Conservation (phyloP, 305 asterid species). For the Fraxinus angustifolia region DNA sequence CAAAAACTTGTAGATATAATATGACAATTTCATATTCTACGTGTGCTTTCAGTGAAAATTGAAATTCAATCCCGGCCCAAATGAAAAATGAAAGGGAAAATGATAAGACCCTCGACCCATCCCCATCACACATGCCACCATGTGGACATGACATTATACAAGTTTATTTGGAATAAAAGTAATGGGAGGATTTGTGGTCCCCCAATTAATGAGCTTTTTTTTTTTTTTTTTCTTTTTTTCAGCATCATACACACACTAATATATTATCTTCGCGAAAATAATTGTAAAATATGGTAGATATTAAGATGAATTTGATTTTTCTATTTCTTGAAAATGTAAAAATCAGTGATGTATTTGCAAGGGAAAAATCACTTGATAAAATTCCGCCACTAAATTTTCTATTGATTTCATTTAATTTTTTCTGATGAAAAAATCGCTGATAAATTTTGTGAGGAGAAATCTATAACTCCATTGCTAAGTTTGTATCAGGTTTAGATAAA, state of each 20-base stretch:
- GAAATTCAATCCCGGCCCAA: background rate
- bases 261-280: conserved; percentile 2
- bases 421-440: background rate
- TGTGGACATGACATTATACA: conserved; percentile 31
- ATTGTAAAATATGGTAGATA: conserved; percentile 2
- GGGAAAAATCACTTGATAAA: background rate
- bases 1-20: background rate
- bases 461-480: no score
- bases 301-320: background rate
- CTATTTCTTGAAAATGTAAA: no score
- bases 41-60: background rate
- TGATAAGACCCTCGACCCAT: conserved; percentile 36
- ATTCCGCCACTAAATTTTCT: background rate
- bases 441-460: no score
- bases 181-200: conserved; percentile 38
- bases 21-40: background rate
- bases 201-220: conserved; percentile 13
- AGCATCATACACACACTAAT: conserved; percentile 6
- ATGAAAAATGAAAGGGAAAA: conserved; percentile 15
- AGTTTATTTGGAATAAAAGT: conserved; percentile 23
- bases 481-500: no score
- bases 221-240: conserved; percentile 7
- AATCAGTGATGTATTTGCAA: background rate
- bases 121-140: conserved; percentile 37
- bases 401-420: background rate